phyloP scores from a whole-genome alignment of 208 protist genomes.

The Crithidia mellificae region DNA sequence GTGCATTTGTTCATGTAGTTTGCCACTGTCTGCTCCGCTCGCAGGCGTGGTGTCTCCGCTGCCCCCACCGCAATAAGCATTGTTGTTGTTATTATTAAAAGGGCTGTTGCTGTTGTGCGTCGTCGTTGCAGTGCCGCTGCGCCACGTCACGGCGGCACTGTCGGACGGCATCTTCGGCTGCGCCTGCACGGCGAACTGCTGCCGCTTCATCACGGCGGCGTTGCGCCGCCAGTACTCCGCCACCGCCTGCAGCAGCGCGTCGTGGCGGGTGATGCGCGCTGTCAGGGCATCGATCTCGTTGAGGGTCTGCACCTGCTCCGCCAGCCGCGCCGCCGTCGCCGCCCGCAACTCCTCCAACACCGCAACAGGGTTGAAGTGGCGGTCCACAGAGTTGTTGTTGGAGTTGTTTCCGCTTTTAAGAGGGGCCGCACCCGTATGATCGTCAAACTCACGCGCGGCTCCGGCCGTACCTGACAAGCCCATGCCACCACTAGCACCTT shows the following conservation, averaged over 20 bases:
- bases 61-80: too few species aligned
- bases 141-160: neutral
- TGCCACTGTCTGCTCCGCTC: too few species aligned
- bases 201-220: slow-evolving; percentile 35
- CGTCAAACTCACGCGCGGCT: too few species aligned
- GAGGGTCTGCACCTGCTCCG: slow-evolving; percentile 15
- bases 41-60: too few species aligned
- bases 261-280: slow-evolving; percentile 20
- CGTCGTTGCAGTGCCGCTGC: neutral
- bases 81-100: too few species aligned
- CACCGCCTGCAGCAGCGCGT: slow-evolving; percentile 34
- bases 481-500: neutral
- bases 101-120: neutral
- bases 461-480: too few species aligned
- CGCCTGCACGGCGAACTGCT: slow-evolving; percentile 29
- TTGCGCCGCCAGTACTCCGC: slow-evolving; percentile 69
- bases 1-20: too few species aligned
- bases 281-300: slow-evolving; percentile 19
- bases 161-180: slow-evolving; percentile 14
- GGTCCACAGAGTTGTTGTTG: neutral
- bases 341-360: slow-evolving; percentile 41
- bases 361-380: slow-evolving; percentile 15
- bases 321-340: slow-evolving; percentile 25
- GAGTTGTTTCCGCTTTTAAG: too few species aligned
- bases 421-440: too few species aligned